Conservation (phyloP, 106 monocot species). For the Acanthochlamys bracteata region DNA sequence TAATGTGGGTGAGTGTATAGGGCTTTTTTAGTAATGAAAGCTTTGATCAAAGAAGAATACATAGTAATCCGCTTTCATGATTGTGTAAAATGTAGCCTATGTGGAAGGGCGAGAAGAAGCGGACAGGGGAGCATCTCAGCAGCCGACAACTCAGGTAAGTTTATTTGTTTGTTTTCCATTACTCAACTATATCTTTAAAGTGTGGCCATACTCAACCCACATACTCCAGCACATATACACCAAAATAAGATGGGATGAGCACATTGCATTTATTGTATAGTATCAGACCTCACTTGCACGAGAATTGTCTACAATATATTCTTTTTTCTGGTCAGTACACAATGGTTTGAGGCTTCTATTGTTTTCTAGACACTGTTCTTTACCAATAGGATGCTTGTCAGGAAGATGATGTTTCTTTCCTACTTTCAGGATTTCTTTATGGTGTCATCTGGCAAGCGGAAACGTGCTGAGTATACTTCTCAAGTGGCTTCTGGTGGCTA, state of each 20-base stretch:
- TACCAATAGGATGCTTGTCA: too few relatives aligned
- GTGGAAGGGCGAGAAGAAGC: conserved; percentile 75
- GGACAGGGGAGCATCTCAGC: conserved; percentile 68
- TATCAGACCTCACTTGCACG: too few relatives aligned
- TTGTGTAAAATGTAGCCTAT: conserved; percentile 45
- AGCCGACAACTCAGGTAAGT: conserved; percentile 60
- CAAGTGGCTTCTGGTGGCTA: conserved; percentile 45
- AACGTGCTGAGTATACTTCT: conserved; percentile 69
- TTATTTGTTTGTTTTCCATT: neutral
- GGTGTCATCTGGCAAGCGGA: conserved; percentile 70
- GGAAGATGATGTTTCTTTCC: neutral
- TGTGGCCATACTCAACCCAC: too few relatives aligned
- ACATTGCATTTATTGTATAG: too few relatives aligned
- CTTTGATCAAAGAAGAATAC: neutral
- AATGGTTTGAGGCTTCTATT: too few relatives aligned
- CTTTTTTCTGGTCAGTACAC: too few relatives aligned
- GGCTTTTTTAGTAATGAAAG: neutral
- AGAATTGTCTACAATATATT: too few relatives aligned
- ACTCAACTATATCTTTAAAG: too few relatives aligned
- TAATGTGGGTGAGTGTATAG: conserved; percentile 82
- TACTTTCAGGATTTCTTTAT: conserved; percentile 71
- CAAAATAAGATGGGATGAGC: too few relatives aligned
- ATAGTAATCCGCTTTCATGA: neutral
- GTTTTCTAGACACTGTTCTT: too few relatives aligned
- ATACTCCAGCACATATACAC: too few relatives aligned